phyloP scores from a whole-genome alignment of 169 alveolate genomes.

The Cryptosporidium bovis region DNA sequence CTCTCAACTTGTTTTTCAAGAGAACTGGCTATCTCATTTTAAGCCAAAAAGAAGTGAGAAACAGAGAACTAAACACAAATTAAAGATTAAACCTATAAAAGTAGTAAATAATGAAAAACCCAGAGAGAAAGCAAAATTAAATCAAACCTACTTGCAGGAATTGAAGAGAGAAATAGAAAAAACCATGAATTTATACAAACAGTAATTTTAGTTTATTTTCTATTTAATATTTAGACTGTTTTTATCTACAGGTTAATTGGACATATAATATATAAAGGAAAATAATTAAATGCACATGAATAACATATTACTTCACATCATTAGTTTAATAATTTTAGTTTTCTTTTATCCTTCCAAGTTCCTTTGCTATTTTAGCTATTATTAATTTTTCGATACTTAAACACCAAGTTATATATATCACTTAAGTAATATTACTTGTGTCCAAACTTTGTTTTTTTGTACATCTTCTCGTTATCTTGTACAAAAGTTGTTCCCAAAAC shows the following conservation, averaged over 20 bases:
- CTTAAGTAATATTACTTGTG: too few relatives aligned
- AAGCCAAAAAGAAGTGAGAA: slow-evolving; percentile 46
- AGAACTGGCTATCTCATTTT: slow-evolving; percentile 55
- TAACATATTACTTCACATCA: too few relatives aligned
- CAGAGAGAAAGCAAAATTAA: slow-evolving; percentile 2
- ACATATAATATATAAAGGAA: neutral
- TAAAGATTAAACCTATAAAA: slow-evolving; percentile 4
- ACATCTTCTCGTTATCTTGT: slow-evolving; percentile 11
- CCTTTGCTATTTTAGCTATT: too few relatives aligned
- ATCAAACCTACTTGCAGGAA: neutral
- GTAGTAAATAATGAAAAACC: slow-evolving; percentile 1
- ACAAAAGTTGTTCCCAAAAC: neutral
- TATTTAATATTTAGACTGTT: neutral
- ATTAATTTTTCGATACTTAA: too few relatives aligned
- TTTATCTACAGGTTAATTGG: neutral
- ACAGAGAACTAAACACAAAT: slow-evolving; percentile 6
- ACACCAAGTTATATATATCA: too few relatives aligned
- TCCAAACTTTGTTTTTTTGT: slow-evolving; percentile 33
- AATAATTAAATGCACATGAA: neutral
- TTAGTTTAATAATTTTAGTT: too few relatives aligned
- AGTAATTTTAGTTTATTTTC: neutral
- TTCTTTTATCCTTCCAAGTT: too few relatives aligned
- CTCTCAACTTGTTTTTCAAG: slow-evolving; percentile 20
- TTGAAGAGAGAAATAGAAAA: slow-evolving; percentile 34
- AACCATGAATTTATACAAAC: slow-evolving; percentile 25